A percentile compares a stretch with the other conserved stretches of the same genome.
Conservation (phyloP, 306 rosid genomes). For the Spatholobus suberectus region DNA sequence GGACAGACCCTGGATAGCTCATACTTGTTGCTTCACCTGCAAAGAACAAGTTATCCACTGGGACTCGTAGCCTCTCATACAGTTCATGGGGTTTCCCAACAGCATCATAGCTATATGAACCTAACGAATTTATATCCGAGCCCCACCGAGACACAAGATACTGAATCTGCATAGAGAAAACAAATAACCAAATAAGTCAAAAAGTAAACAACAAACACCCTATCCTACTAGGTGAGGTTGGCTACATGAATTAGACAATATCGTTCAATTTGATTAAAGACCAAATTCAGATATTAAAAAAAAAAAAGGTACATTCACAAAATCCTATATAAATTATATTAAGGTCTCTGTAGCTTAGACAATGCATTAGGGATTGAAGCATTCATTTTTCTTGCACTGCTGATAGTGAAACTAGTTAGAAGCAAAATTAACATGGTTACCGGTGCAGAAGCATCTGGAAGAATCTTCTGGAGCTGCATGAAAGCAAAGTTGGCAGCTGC, state of each 20-base stretch:
- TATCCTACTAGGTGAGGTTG: too few relatives aligned
- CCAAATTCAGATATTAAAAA: too few relatives aligned
- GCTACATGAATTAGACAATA: too few relatives aligned
- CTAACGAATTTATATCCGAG: constrained; percentile 74
- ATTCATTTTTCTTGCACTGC: neutral
- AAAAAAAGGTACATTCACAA: too few relatives aligned
- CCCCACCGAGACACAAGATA: constrained; percentile 97
- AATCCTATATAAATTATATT: too few relatives aligned
- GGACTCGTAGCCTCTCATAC: constrained; percentile 91
- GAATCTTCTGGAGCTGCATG: constrained; percentile 81
- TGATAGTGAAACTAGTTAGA: neutral
- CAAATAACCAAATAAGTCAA: too few relatives aligned
- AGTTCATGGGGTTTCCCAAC: constrained; percentile 92
- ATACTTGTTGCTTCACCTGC: constrained; percentile 99
- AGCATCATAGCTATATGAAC: constrained; percentile 91
- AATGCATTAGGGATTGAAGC: neutral
- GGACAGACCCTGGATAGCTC: constrained; percentile 92
- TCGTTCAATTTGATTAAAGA: too few relatives aligned
- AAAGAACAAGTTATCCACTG: constrained; percentile 92
- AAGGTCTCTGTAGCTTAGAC: neutral
- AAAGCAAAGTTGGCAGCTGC: constrained; percentile 89
- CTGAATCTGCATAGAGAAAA: constrained; percentile 68
- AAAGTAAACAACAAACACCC: too few relatives aligned
- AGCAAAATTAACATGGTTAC: constrained; percentile 47
- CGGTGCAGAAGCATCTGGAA: constrained; percentile 92